Evolutionary conservation across 257 asterid genomes (phyloP), one percentile per base, ranked within the genome.

Genomic region (Primulina huaijiensis): DNA sequence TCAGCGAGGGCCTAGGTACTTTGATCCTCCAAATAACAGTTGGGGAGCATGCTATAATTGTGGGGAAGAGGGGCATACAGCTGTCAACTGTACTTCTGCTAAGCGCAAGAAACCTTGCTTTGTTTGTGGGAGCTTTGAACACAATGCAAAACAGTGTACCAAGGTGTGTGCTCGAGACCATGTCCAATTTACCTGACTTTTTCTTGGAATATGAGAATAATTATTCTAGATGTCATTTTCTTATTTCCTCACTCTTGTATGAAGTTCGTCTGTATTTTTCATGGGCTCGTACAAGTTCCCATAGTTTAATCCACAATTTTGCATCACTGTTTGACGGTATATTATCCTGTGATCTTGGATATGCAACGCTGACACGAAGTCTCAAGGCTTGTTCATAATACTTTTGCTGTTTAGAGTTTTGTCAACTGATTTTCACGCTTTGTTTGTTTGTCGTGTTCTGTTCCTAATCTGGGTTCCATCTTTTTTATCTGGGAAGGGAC

Each of bases 1-100:
- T 75, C 88, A 93, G 97, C 91, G 99, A 72, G 99, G 97, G 20
- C 97, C 97, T 31, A 94, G 99, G 82, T 94, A 94, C 82, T 94
- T 91, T 76, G 97, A 94, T 76, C 96, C 99, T 68, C 97, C 97
- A 62, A 91, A 87, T 75, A 85, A 76, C 78, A 86, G 88, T 74
- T 94, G 99, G 95, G 95, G 95, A 30, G 78, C 96, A 40, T 94
- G 99, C 88, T 87, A 87, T 78, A 94, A 94, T 74, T 94, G 99
- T 75, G 99, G 99, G 56, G 96, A 94, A 83, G 97, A 91, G 71
- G 99, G 99, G 60, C 99, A 91, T 80, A 74, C 64, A 9, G 46
- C 91, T 61, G 82, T 60, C 79, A 91, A 89, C 80, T 94, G 99
- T 77, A 88, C 96, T 69, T 78, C 86, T 61, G 92, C 92, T 52